These are phyloP conservation scores for Eutrema japonicum DNA, from an alignment of 345 rosid genomes.

Conservation along the genomic window DNA sequence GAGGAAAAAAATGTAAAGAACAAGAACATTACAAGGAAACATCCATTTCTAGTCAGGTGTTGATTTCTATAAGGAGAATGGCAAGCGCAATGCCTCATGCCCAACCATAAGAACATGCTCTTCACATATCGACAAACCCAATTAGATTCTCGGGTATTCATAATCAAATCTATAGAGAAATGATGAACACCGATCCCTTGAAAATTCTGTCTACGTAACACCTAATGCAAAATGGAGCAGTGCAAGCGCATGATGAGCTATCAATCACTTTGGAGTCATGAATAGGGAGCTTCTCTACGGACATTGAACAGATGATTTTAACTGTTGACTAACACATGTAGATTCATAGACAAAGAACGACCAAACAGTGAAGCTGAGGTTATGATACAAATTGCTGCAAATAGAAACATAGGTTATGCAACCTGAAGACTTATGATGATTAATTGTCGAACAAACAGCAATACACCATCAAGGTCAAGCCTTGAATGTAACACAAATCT, in stretches of 20 bases:
- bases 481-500: neutral
- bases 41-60: slow-evolving; percentile 7
- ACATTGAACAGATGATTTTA: neutral
- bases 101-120: neutral
- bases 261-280: slow-evolving; percentile 2
- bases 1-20: neutral
- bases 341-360: slow-evolving; percentile 14
- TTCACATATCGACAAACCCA: neutral
- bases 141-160: neutral
- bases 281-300: neutral
- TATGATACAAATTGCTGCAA: slow-evolving; percentile 1
- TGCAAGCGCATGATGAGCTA: neutral
- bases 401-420: slow-evolving; percentile 13
- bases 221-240: slow-evolving; percentile 11
- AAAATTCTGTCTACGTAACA: neutral
- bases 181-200: neutral
- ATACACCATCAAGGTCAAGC: slow-evolving; percentile 11
- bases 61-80: neutral
- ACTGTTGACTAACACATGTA: neutral
- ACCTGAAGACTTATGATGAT: neutral
- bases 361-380: neutral
- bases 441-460: neutral
- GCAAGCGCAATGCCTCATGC: neutral
- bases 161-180: neutral
- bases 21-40: neutral